Conservation (phyloP, 495 filamentous ascomycete species). For the Trichoderma parareesei region DNA sequence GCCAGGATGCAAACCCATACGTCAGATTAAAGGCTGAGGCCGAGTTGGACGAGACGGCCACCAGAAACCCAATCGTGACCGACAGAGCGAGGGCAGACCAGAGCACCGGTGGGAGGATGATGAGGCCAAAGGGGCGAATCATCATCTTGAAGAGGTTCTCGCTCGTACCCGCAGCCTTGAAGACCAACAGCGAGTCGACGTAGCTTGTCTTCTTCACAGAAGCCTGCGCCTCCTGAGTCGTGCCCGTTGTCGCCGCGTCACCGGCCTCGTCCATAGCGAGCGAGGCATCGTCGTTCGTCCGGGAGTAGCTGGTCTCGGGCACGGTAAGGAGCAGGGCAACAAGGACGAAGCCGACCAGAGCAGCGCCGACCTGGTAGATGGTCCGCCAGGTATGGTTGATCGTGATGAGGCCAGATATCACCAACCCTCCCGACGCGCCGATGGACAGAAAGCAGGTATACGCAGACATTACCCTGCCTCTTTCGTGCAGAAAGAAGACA, state of each 20-base stretch:
- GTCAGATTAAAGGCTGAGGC: constrained; percentile 34
- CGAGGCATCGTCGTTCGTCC: constrained; percentile 13
- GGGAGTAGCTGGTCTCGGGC: constrained; percentile 42
- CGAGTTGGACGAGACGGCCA: constrained; percentile 45
- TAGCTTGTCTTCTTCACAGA: constrained; percentile 21
- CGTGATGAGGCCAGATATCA: constrained; percentile 44
- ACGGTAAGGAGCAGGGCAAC: constrained; percentile 43
- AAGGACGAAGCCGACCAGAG: constrained; percentile 35
- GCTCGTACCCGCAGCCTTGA: constrained; percentile 30
- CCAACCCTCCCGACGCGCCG: constrained; percentile 38
- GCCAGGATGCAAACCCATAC: constrained; percentile 40
- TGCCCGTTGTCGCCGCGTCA: constrained; percentile 6
- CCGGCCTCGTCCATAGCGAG: background rate
- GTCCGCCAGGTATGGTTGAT: constrained; percentile 40
- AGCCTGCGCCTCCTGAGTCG: background rate
- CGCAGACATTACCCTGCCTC: constrained; percentile 40
- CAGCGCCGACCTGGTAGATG: constrained; percentile 43
- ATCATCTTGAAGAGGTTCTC: constrained; percentile 40
- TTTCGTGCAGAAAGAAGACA: constrained; percentile 51
- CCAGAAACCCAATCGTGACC: constrained; percentile 46
- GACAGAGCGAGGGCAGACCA: constrained; percentile 42
- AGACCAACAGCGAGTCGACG: constrained; percentile 30
- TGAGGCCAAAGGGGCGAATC: constrained; percentile 38
- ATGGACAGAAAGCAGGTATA: constrained; percentile 41
- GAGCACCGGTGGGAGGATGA: constrained; percentile 41